A percentile compares a stretch with the other conserved stretches of the same genome.
These are phyloP conservation scores for Talaromyces proteolyticus DNA, from an alignment of 495 filamentous ascomycete species.

Conservation along the genomic window DNA sequence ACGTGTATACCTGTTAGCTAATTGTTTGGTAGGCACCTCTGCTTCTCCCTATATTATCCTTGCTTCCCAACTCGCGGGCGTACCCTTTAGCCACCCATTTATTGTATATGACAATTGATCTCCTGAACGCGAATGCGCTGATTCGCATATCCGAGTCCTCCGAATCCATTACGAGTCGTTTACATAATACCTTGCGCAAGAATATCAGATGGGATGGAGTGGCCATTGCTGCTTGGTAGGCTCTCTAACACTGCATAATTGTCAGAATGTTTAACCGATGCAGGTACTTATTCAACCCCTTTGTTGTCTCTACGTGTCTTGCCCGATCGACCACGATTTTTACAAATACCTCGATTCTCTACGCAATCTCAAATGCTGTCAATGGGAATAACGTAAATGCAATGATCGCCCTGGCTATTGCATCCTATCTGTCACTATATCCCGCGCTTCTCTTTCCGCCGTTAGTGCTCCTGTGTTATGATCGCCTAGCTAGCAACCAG, in stretches of 20 bases:
- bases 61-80: conserved; percentile 62
- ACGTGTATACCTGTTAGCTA: not conserved
- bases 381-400: conserved; percentile 63
- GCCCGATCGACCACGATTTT: conserved; percentile 90
- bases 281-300: conserved; percentile 91
- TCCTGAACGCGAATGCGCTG: conserved; percentile 79
- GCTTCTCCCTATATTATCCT: conserved; percentile 82
- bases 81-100: conserved; percentile 69
- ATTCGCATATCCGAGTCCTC: conserved; percentile 78
- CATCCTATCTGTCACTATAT: conserved; percentile 88
- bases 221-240: conserved; percentile 72
- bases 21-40: conserved; percentile 62
- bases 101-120: conserved; percentile 76
- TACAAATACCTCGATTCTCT: conserved; percentile 81
- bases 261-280: conserved; percentile 11
- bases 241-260: not conserved
- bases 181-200: conserved; percentile 73
- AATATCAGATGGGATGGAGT: conserved; percentile 71
- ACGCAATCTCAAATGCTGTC: conserved; percentile 79
- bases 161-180: conserved; percentile 62
- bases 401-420: conserved; percentile 82
- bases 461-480: conserved; percentile 74
- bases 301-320: conserved; percentile 87
- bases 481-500: conserved; percentile 40
- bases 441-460: conserved; percentile 82